phyloP scores from a whole-genome alignment of 73 alveolate genomes.

The Paramecium caudatum region DNA sequence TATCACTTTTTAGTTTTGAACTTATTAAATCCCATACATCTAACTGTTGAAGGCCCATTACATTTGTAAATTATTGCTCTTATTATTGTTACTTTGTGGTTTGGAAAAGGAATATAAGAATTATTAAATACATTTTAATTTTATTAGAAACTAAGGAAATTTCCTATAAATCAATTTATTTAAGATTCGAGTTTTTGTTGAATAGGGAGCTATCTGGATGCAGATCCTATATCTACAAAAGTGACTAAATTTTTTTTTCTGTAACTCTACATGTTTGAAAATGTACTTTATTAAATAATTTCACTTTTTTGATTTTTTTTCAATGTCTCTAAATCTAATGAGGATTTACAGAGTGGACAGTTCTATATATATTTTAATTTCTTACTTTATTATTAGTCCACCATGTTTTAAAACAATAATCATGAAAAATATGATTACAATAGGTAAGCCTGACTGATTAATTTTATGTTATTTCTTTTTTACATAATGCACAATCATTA shows the following conservation, averaged over 20 bases:
- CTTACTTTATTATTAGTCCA: slow-evolving; percentile 26
- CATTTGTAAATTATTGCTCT: too few species aligned
- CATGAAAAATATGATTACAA: slow-evolving; percentile 49
- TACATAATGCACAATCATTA: slow-evolving; percentile 27
- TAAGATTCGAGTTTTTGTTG: background rate
- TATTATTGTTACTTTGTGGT: too few species aligned
- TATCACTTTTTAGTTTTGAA: too few species aligned
- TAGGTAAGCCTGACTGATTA: slow-evolving; percentile 10
- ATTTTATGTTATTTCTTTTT: background rate
- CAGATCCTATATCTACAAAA: slow-evolving; percentile 27
- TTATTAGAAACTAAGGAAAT: too few species aligned
- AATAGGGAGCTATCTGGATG: slow-evolving; percentile 2
- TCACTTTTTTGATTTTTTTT: slow-evolving; percentile 30
- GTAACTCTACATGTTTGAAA: background rate
- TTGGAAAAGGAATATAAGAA: too few species aligned
- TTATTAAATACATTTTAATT: too few species aligned
- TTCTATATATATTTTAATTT: background rate
- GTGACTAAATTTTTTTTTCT: slow-evolving; percentile 38
- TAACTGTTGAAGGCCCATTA: too few species aligned
- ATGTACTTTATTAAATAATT: background rate
- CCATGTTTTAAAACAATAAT: slow-evolving; percentile 45
- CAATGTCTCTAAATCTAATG: slow-evolving; percentile 43
- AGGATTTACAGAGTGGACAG: slow-evolving; percentile 38
- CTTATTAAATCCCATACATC: too few species aligned
- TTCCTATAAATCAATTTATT: slow-evolving; percentile 35